phyloP scores from a whole-genome alignment of 345 rosid genomes.

The Gossypium herbaceum region DNA sequence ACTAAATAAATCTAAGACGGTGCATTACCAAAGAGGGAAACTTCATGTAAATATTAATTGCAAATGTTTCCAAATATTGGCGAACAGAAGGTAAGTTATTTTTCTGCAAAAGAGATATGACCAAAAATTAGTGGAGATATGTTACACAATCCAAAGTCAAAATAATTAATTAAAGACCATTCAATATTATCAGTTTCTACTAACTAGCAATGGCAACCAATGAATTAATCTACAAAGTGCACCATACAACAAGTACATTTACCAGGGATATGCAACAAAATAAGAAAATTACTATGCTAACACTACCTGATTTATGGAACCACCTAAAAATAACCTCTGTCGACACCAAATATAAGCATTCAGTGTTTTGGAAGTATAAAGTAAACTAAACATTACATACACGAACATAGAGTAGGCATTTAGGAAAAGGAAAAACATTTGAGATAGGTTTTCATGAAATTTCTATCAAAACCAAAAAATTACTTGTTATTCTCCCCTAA shows the following conservation, averaged over 20 bases:
- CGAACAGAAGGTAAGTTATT: slow-evolving; percentile 89
- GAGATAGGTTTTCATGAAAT: slow-evolving; percentile 5
- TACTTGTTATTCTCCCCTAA: not conserved
- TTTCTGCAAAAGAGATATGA: slow-evolving; percentile 44
- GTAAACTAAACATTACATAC: not conserved
- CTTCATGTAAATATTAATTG: slow-evolving; percentile 70
- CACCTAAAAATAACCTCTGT: not conserved
- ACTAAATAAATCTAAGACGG: not conserved
- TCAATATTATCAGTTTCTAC: not conserved
- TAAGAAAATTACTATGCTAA: not conserved
- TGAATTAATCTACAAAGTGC: not conserved
- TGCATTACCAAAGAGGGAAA: slow-evolving; percentile 72
- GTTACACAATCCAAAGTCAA: not conserved
- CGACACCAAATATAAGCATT: not conserved
- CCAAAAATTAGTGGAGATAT: slow-evolving; percentile 9
- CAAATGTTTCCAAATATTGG: slow-evolving; percentile 92
- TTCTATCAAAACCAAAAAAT: not conserved
- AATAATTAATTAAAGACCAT: not conserved
- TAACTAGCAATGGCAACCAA: not conserved
- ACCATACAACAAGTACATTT: not conserved
- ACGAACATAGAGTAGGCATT: not conserved
- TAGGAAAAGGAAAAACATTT: not conserved
- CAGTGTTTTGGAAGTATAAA: not conserved
- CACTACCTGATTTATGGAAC: not conserved
- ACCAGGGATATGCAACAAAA: not conserved